Evolutionary conservation across 1,139 yeast species (phyloP), one percentile per base, ranked within the genome.

Genomic region (Saccharomyces hybrid): DNA sequence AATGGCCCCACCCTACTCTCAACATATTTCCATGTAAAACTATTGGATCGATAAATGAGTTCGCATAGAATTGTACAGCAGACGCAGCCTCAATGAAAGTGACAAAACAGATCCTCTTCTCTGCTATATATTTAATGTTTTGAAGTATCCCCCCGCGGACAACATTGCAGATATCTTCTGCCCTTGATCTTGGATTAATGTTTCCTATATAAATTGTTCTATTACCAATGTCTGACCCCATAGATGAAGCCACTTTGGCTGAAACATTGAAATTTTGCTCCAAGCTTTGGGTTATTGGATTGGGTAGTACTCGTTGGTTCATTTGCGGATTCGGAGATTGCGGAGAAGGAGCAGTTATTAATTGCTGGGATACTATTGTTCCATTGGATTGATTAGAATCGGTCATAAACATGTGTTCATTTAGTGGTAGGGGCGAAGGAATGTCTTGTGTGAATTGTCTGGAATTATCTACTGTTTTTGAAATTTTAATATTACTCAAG

Each of bases 1-100:
- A 90, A 65, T 84, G 84, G 52, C 95, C 95, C 95, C 95, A 87
- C 7, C 95, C 95, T 60, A 86, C 84, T 70, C 84, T 86, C 57
- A 86, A 78, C 67, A 86, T 80, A 63, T 88, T 76, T 62, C 85
- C 85, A 66, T 85, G 89, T 54, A 86, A 78, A 13, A 86, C 81
- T 56, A 87, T 77, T 7, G 90, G 90, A 65, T 86, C 87, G 57
- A 85, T 77, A 64, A 84, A 84, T 55, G 88, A 80, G 81, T 84
- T 84, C 27, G 93, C 91, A 70, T 81, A 86, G 69, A 86, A 86
- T 66, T 86, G 91, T 2, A 89, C 89, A 5, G 95, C 93, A 8
- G 91, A 86, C 58, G 84, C 80, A 28, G 91, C 86, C 65, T 86
- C 93, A 61, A 86, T 80, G 66, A 86, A 86, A 2, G 93, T 86